Percentiles rank a stretch among this genome's conserved stretches.
phyloP scores from a whole-genome alignment of 148 eudicot genomes.

The Vaccinium myrtillus region DNA sequence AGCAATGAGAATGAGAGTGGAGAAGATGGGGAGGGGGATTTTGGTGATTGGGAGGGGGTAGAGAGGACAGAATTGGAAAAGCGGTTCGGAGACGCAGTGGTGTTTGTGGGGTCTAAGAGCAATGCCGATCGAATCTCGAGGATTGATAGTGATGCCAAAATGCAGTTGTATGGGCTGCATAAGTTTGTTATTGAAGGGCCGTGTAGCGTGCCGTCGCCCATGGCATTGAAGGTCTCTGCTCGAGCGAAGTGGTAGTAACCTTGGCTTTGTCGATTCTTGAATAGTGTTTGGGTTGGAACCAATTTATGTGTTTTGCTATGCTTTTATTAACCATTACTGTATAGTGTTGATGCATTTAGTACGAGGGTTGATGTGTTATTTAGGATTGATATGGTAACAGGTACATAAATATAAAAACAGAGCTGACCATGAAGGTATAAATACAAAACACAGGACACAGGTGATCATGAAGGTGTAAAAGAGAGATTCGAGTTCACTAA shows the following conservation, averaged over 20 bases:
- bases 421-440: background rate
- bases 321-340: background rate
- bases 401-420: background rate
- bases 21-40: constrained; percentile 24
- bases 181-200: constrained; percentile 71
- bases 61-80: constrained; percentile 69
- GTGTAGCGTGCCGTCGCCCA: constrained; percentile 53
- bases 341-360: background rate
- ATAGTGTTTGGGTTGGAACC: background rate
- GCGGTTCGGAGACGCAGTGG: constrained; percentile 51
- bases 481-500: background rate
- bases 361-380: background rate
- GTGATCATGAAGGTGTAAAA: background rate
- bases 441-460: background rate
- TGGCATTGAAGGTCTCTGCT: constrained; percentile 69
- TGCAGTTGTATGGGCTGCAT: constrained; percentile 59
- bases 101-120: constrained; percentile 39
- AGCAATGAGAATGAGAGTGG: constrained; percentile 8
- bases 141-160: constrained; percentile 28
- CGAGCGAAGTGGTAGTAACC: constrained; percentile 68
- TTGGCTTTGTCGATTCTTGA: background rate
- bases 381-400: background rate
- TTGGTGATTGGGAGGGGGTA: constrained; percentile 75
- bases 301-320: background rate
- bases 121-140: constrained; percentile 33